Base-by-base conservation (phyloP, 169 alveolate species). In the Plasmodium knowlesi region DNA sequence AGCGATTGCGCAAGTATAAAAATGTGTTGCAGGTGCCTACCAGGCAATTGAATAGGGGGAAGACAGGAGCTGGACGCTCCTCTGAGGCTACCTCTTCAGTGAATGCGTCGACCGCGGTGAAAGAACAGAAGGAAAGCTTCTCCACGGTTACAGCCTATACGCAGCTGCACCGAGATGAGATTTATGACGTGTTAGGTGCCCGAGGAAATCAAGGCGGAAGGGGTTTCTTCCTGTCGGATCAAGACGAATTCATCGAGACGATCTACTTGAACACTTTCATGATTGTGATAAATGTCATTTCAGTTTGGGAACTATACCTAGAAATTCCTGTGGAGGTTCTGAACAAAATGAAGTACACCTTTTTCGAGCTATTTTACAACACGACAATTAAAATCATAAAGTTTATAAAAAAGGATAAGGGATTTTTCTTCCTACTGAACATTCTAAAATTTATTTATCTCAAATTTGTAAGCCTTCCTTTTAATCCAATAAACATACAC, bases 301-400 rank as follows among this genome's bases (percentile, higher is more conserved):
- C 80, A 9, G 79, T 78, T 54, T 91, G 95, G 95, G 95, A 91
- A 82, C 16, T 80, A 54, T 82, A 43, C 37, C 76, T 91, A 39
- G 95, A 91, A 91, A 82, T 91, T 22, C 95, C 95, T 32, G 30
- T 39, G 43, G 81, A 91, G 41, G 84, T 91, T 34, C 76, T 91
- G 30, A 91, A 80, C 46, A 91, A 80, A 82, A 91, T 91, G 95
- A 91, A 82, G 84, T 91, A 91, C 25, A 91, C 92, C 16, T 91
- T 91, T 91, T 91, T 91, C 74, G 95, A 91, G 78, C 76, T 91
- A 72, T 82, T 82, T 71, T 91, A 91, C 78, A 91, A 91, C 74
- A 91, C 92, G 14, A 91, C 92, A 19, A 91, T 91, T 81, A 91
- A 91, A 82, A 70, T 91, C 37, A 46, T 91, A 67, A 70, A 82